Evolutionary conservation across 2,329 filamentous ascomycete species (phyloP).

Genomic region (Catunica adiposa): DNA sequence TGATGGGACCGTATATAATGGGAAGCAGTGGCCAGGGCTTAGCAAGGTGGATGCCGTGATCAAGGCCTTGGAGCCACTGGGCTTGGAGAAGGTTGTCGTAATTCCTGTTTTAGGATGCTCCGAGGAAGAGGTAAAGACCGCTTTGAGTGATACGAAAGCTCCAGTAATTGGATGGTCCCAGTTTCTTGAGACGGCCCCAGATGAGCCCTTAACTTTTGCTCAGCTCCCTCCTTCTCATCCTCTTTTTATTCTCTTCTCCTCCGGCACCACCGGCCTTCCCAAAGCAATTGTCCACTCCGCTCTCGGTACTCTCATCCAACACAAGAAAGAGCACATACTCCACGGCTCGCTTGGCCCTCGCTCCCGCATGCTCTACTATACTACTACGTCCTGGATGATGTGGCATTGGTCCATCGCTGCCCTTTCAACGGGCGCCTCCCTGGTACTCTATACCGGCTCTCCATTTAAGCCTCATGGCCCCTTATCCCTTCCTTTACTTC

Average conservation of each 20-base stretch:
- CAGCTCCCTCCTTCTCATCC: conserved; percentile 74
- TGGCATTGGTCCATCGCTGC: conserved; percentile 93
- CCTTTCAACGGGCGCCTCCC: conserved; percentile 63
- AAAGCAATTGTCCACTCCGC: conserved; percentile 93
- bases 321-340: conserved; percentile 89
- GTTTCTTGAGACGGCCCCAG: conserved; percentile 20
- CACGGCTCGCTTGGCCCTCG: conserved; percentile 63
- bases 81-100: conserved; percentile 54
- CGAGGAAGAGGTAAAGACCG: conserved; percentile 23
- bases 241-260: conserved; percentile 85
- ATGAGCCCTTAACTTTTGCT: conserved; percentile 44
- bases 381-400: conserved; percentile 98
- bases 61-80: conserved; percentile 38
- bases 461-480: conserved; percentile 70
- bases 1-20: conserved; percentile 80
- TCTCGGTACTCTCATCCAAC: conserved; percentile 77
- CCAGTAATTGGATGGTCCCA: conserved; percentile 19
- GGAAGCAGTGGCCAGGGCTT: conserved; percentile 67
- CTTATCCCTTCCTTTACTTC: conserved; percentile 65
- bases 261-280: conserved; percentile 70
- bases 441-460: conserved; percentile 83
- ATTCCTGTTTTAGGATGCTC: conserved; percentile 35
- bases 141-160: conserved; percentile 25
- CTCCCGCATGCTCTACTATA: conserved; percentile 80
- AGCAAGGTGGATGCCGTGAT: conserved; percentile 67